Evolutionary conservation across 306 rosid genomes (phyloP), one percentile per base, ranked within the genome.

Genomic region (Neltuma alba): DNA sequence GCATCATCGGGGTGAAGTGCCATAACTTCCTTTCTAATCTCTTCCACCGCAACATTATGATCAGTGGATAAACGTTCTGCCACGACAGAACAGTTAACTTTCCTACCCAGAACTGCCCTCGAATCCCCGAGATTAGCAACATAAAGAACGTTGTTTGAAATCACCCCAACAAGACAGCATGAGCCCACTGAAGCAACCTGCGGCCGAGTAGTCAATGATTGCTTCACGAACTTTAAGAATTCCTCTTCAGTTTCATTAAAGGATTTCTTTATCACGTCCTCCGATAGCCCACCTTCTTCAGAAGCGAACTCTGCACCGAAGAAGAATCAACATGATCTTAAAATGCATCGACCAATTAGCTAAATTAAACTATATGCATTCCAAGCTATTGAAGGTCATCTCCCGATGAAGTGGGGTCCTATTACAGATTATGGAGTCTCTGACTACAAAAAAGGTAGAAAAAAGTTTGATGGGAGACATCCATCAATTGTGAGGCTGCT

Each of bases 61-160:
- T 89, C 93, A 1, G 89, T 89, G 36, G 96, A 83, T 81, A 91
- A 88, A 72, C 91, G 86, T 85, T 89, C 91, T 9, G 92, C 92
- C 69, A 84, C 81, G 18, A 89, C 84, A 7, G 83, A 52, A 73
- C 79, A 54, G 76, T 79, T 72, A 8, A 15, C 70, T 88, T 85
- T 85, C 72, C 85, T 85, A 15, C 96, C 96, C 7, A 91, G 83
- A 79, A 91, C 93, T 0, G 91, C 93, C 78, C 96, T 87, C 4
- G 96, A 91, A 76, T 91, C 96, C 41, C 93, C 96, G 1, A 89
- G 86, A 80, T 91, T 91, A 47, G 96, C 96, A 47, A 89, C 89
- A 62, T 91, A 87, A 31, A 91, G 83, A 62, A 87, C 82, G 36
- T 66, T 78, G 34, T 83, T 73, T 18, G 92, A 80, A 69, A 91